Base-by-base conservation (phyloP, 2,329 filamentous ascomycete species). In the Cladosporium sphaerospermum region DNA sequence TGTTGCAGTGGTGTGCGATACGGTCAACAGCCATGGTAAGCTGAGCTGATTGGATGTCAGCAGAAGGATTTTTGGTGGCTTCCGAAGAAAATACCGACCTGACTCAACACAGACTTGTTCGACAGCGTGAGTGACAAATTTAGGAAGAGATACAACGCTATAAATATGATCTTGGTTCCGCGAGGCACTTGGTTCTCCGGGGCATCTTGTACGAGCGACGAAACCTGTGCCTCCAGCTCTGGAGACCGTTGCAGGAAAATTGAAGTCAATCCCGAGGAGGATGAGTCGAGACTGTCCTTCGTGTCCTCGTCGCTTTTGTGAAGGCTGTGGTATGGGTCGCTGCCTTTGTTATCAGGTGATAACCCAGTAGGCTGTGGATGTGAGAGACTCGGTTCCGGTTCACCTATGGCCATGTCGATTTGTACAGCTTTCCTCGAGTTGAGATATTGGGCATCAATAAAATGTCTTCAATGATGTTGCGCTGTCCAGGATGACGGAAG, bases 11-110 rank as follows among this genome's bases (percentile, higher is more conserved):
- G 81, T 74, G 61, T 84, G 81, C 14, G 82, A 69, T 48, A 77
- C 76, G 1, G 81, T 84, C 36, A 84, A 67, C 14, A 84, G 75
- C 77, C 80, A 84, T 42, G 81, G 81, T 61, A 80, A 82, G 43
- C 73, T 69, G 58, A 83, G 81, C 75, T 81, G 43, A 11, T n/a
- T 37, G 10, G 7, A 8, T 36, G 34, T 36, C 34, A n/a, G 10
- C n/a, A 36, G 6, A 11, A n/a, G 6, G 10, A 11, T 36, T 11
- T 11, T 36, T 4, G 34, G 10, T 36, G 34, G 10, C 3, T 11
- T n/a, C 4, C n/a, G 11, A 16, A 19, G 4, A n/a, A 16, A 5
- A 9, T 1, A 40, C 53, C 36, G 18, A 57, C 56, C 75, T 80
- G 50, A 14, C 46, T 52, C 53, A 81, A 66, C 28, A 81, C 75